Conservation (phyloP, 345 rosid species). For the Populus euphratica region DNA sequence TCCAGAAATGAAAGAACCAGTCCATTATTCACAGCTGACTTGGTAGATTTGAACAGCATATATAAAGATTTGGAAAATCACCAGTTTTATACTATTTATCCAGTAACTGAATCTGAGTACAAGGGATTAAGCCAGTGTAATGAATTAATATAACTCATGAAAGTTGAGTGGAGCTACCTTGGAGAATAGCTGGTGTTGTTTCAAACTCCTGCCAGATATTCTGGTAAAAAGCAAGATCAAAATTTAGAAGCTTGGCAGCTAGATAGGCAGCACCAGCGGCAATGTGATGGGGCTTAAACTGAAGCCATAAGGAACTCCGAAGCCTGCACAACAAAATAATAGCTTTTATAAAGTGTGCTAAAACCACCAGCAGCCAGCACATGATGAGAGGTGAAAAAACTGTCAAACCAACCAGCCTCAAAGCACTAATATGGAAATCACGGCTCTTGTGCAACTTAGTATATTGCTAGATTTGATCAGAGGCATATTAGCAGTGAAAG, state of each 20-base stretch:
- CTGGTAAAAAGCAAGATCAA: slow-evolving; percentile 50
- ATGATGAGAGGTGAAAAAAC: slow-evolving; percentile 5
- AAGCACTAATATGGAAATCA: slow-evolving; percentile 11
- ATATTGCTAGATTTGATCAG: slow-evolving; percentile 21
- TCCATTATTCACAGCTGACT: neutral
- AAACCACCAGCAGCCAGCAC: slow-evolving; percentile 1
- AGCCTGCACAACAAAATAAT: slow-evolving; percentile 50
- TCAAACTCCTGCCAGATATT: slow-evolving; percentile 69
- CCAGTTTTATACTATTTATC: neutral
- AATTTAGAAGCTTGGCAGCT: slow-evolving; percentile 57
- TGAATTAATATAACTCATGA: neutral
- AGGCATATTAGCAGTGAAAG: slow-evolving; percentile 19
- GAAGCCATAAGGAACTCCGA: slow-evolving; percentile 81
- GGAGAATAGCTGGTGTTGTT: slow-evolving; percentile 57
- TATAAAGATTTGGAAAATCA: neutral
- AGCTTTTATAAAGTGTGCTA: neutral
- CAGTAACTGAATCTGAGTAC: neutral
- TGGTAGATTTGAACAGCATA: neutral
- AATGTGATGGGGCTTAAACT: slow-evolving; percentile 71
- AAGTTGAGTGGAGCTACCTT: slow-evolving; percentile 37
- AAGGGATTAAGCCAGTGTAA: neutral
- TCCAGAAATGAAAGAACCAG: neutral
- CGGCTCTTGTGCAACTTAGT: slow-evolving; percentile 25
- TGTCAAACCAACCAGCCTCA: slow-evolving; percentile 27
- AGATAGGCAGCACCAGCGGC: slow-evolving; percentile 83